Percentiles rank a stretch among this genome's conserved stretches.
Conservation (phyloP, 352 stramenopile genomes). For the Globisporangium cylindrosporum region DNA sequence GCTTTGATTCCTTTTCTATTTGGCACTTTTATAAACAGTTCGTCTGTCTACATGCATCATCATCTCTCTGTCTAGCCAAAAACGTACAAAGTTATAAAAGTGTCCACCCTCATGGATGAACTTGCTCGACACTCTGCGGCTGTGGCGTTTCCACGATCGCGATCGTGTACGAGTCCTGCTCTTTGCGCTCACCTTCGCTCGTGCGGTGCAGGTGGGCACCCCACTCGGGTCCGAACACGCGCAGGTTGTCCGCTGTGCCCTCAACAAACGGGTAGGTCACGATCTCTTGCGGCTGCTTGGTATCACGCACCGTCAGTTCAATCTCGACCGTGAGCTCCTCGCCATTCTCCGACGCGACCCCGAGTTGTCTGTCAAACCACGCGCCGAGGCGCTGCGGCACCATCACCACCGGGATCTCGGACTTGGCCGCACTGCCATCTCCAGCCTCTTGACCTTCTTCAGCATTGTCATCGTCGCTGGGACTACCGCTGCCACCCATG, state of each 20-base stretch:
- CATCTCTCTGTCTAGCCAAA: neutral
- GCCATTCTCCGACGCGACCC: conserved; percentile 1
- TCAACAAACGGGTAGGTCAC: conserved; percentile 36
- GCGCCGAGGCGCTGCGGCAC: conserved; percentile 54
- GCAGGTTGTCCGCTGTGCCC: conserved; percentile 34
- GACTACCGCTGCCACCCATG: conserved; percentile 51
- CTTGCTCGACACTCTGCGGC: conserved; percentile 19
- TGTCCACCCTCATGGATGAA: neutral
- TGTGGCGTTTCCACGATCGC: conserved; percentile 47
- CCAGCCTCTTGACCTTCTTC: neutral
- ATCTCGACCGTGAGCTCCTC: conserved; percentile 29
- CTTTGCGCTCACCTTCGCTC: conserved; percentile 5
- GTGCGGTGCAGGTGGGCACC: conserved; percentile 42
- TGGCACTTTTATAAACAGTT: conserved; percentile 1
- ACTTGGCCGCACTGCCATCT: neutral
- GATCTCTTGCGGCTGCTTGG: conserved; percentile 11
- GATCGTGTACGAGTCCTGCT: conserved; percentile 41
- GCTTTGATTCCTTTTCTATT: neutral
- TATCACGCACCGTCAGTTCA: conserved; percentile 36
- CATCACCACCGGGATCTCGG: conserved; percentile 61
- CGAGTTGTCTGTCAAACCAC: conserved; percentile 39
- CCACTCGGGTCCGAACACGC: conserved; percentile 56
- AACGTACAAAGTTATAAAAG: neutral
- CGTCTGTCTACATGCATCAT: conserved; percentile 1
- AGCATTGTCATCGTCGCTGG: conserved; percentile 15